phyloP scores from a whole-genome alignment of 306 rosid species.

The Cucurbita moschata region DNA sequence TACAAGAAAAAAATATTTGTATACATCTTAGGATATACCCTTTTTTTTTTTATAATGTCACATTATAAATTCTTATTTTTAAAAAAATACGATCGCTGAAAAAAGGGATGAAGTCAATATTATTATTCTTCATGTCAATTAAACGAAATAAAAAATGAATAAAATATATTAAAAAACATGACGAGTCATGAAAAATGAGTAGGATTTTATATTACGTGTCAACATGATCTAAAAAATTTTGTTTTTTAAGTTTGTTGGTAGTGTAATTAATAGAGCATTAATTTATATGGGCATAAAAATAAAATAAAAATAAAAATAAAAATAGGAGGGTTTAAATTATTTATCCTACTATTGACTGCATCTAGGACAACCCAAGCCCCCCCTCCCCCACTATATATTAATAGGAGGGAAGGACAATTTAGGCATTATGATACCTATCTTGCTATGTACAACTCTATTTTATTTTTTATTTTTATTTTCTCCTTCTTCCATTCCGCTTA shows the following conservation, averaged over 20 bases:
- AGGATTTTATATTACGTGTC: background rate
- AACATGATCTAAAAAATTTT: background rate
- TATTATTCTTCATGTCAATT: background rate
- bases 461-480: background rate
- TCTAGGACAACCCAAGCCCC: background rate
- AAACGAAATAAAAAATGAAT: too few species aligned
- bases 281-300: background rate
- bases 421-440: background rate
- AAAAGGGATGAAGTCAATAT: too few species aligned
- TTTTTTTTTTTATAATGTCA: too few species aligned
- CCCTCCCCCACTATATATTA: background rate
- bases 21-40: too few species aligned
- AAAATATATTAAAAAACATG: too few species aligned
- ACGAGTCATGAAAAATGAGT: background rate
- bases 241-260: background rate
- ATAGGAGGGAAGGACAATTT: background rate
- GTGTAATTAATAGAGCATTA: background rate
- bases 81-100: too few species aligned
- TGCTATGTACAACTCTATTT: background rate
- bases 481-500: background rate
- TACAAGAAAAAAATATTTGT: too few species aligned
- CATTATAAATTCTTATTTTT: too few species aligned
- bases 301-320: background rate
- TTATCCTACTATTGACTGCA: background rate
- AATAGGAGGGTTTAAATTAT: background rate